Evolutionary conservation across 257 asterid genomes (phyloP).

Genomic region (Salvia rosmarinus): DNA sequence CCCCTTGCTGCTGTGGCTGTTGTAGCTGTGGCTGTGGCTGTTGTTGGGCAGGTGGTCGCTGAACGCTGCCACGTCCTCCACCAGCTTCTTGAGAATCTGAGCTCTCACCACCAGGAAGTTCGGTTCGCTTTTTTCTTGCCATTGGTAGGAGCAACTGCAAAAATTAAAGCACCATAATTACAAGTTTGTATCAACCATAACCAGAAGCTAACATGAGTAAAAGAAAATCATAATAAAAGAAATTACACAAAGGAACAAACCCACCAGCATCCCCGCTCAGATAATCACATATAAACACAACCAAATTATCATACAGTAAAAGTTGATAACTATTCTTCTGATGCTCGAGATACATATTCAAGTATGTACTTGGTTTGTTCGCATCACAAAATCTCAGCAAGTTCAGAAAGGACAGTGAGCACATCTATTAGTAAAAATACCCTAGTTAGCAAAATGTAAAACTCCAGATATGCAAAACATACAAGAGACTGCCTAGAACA

Average conservation of each 20-base stretch:
- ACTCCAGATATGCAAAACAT: neutral
- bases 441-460: no score
- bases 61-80: conserved; percentile 58
- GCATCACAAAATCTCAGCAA: no score
- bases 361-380: neutral
- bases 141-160: conserved; percentile 47
- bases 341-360: neutral
- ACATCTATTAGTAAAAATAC: no score
- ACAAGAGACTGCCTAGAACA: neutral
- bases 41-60: conserved; percentile 55
- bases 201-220: conserved; percentile 6
- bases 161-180: conserved; percentile 23
- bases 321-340: neutral
- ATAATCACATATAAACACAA: conserved; percentile 4
- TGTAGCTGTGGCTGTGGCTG: conserved; percentile 43
- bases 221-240: neutral
- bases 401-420: no score
- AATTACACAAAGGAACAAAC: neutral
- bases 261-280: neutral
- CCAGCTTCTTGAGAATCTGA: conserved; percentile 58
- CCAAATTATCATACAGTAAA: neutral
- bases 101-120: conserved; percentile 67
- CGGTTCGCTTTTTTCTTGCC: conserved; percentile 84
- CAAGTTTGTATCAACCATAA: conserved; percentile 9
- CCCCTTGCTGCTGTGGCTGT: conserved; percentile 50